Percentiles rank a stretch among this genome's conserved stretches.
Conservation (phyloP, 768 basidiomycete species). For the Psilocybe azurescens region DNA sequence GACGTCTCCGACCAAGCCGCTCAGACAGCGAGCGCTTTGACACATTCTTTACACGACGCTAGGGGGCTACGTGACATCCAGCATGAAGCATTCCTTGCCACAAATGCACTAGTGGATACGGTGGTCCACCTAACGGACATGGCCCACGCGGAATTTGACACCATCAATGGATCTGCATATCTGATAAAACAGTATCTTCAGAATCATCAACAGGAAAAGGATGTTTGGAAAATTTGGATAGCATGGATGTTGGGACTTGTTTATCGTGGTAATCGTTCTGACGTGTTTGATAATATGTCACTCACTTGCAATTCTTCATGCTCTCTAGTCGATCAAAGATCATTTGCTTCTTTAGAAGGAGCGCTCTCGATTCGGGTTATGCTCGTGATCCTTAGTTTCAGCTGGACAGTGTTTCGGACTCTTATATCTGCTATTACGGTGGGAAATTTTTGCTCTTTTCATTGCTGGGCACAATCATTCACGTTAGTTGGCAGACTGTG, state of each 20-base stretch:
- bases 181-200: constrained; percentile 36
- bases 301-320: not conserved
- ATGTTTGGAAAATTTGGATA: constrained; percentile 14
- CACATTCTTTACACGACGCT: constrained; percentile 22
- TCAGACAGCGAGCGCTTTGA: constrained; percentile 8
- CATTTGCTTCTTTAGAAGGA: constrained; percentile 28
- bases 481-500: constrained; percentile 34
- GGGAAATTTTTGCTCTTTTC: not conserved
- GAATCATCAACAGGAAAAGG: constrained; percentile 10
- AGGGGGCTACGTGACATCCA: constrained; percentile 40
- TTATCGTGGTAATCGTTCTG: constrained; percentile 8
- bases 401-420: constrained; percentile 37
- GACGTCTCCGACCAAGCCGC: constrained; percentile 18
- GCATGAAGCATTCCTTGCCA: constrained; percentile 37
- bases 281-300: not conserved
- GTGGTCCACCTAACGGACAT: constrained; percentile 43
- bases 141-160: constrained; percentile 47
- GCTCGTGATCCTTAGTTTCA: constrained; percentile 29
- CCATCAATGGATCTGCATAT: constrained; percentile 50
- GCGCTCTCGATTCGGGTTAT: constrained; percentile 27
- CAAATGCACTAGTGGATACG: constrained; percentile 37
- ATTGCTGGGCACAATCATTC: not conserved
- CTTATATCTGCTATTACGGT: constrained; percentile 49
- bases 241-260: constrained; percentile 14
- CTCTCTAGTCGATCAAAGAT: constrained; percentile 33